Percentiles rank a stretch among this genome's conserved stretches.
Evolutionary conservation across 1,139 yeast species (phyloP).

Genomic region (Casaregolazyma suthepensis): DNA sequence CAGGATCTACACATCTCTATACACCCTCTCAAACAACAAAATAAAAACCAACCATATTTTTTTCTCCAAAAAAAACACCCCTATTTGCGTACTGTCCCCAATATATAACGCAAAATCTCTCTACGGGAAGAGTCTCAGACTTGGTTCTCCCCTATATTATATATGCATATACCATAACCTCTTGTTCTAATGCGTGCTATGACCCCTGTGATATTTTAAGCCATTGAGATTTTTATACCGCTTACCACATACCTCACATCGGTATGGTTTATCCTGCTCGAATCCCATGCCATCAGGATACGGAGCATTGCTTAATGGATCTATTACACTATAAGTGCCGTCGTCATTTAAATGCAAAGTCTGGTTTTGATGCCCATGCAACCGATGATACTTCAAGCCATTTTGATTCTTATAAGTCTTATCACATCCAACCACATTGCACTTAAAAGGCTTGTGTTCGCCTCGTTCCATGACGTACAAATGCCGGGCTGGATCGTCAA

Average conservation of each 20-base stretch:
- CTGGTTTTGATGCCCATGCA: slow-evolving; percentile 97
- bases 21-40: background rate
- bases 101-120: background rate
- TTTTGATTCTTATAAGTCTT: slow-evolving; percentile 96
- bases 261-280: slow-evolving; percentile 96
- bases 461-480: slow-evolving; percentile 86
- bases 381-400: slow-evolving; percentile 90
- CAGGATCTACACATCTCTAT: background rate
- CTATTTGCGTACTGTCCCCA: background rate
- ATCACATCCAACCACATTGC: slow-evolving; percentile 98
- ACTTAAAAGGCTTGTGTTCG: slow-evolving; percentile 90
- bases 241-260: slow-evolving; percentile 98
- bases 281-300: slow-evolving; percentile 84
- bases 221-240: slow-evolving; percentile 95
- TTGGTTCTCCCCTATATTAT: background rate
- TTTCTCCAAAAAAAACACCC: too few relatives aligned
- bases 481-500: slow-evolving; percentile 84
- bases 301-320: slow-evolving; percentile 87
- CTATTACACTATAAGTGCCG: slow-evolving; percentile 87
- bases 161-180: slow-evolving; percentile 2
- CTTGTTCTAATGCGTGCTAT: slow-evolving; percentile 82
- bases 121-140: background rate
- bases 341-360: slow-evolving; percentile 85
- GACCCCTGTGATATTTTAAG: slow-evolving; percentile 93
- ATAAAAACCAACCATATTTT: background rate